Conservation (phyloP, 129 eudicot genomes). For the Kitagawia praeruptora region DNA sequence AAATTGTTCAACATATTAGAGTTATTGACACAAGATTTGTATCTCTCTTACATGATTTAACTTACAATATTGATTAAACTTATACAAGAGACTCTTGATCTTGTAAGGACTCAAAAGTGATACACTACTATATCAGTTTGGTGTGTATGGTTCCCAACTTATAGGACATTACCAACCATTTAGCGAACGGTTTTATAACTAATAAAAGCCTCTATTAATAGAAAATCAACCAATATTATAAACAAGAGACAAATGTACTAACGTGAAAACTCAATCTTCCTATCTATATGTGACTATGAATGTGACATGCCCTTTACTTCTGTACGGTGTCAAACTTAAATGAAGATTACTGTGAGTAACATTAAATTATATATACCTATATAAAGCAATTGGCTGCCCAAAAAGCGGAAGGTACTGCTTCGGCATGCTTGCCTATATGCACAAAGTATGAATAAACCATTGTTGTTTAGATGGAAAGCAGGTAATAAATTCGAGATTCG, state of each 20-base stretch:
- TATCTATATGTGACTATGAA: neutral
- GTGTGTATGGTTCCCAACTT: neutral
- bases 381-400: conserved; percentile 93
- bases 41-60: neutral
- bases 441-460: conserved; percentile 23
- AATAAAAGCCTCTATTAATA: neutral
- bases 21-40: too few relatives aligned
- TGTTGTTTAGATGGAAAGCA: neutral
- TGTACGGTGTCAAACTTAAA: neutral
- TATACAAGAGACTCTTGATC: neutral
- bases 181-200: neutral
- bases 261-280: neutral
- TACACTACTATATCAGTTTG: neutral
- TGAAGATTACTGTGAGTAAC: conserved; percentile 1
- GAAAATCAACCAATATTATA: neutral
- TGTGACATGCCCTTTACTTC: neutral
- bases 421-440: conserved; percentile 86
- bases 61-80: neutral
- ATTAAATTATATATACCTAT: conserved; percentile 50
- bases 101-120: neutral
- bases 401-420: conserved; percentile 99
- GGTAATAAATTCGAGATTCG: too few relatives aligned
- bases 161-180: neutral
- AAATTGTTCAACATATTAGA: neutral
- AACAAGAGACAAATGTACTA: neutral